Base-by-base conservation (phyloP, 306 rosid species). In the Glycine soja region DNA sequence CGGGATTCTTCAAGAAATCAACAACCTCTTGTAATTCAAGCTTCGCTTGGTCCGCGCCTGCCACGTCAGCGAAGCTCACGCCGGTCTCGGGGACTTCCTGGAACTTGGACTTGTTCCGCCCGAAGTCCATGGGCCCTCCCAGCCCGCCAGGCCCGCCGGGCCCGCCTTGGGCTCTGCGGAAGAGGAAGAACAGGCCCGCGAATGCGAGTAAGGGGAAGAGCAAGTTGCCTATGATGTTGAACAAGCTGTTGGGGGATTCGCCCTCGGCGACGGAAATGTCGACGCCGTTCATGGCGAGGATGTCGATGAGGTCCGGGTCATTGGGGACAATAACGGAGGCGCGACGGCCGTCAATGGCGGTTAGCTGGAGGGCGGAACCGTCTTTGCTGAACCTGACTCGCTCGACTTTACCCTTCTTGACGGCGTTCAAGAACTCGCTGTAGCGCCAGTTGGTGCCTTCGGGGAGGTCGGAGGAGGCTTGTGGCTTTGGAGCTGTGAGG, bases 51-150 rank as follows among this genome's bases (percentile, higher is more conserved):
- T 95, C 99, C 19, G 99, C 99, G 40, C 99, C 99, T 1, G 98
- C 99, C 10, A 95, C 99, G 69, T 95, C 99, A 56, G 89, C 83
- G 42, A 95, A 95, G 4, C 94, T 88, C 0, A 95, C 97, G 0
- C 98, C 98, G 1, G 99, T 95, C 63, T 95, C 99, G 0, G 98
- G 98, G 4, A 95, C 99, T 56, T 95, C 99, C 36, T 93, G 97
- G 83, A 95, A 95, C 48, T 95, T 95, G 13, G 99, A 95, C 72
- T 93, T 95, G 0, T 93, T 93, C 62, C 98, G 57, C 82, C 99
- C 97, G 50, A 95, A 95, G 80, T 95, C 99, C 99, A 95, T 95
- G 6, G 99, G 98, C 43, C 99, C 99, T 0, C 99, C 98, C 0
- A 93, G 90, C 24, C 97, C 99, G 1, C 98, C 98, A 0, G 97